A percentile compares a stretch with the other conserved stretches of the same genome.
These are phyloP conservation scores for Phaseolus coccineus DNA, from an alignment of 331 rosid species.

Conservation along the genomic window DNA sequence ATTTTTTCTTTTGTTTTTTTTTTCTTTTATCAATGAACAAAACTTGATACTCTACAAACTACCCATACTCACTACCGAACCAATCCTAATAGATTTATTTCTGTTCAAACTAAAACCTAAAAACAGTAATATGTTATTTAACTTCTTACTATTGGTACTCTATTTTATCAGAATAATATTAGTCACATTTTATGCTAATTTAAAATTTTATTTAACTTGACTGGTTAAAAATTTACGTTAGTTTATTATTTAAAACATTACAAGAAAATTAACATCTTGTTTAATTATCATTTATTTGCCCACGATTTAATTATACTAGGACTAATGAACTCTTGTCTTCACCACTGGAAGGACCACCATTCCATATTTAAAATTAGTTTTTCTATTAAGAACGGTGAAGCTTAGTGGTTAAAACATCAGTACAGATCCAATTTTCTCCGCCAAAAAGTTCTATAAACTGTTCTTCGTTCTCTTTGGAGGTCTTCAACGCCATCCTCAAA, in stretches of 20 bases:
- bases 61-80: no score
- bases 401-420: conserved; percentile 6
- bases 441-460: not conserved
- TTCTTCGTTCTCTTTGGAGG: not conserved
- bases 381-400: conserved; percentile 5
- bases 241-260: not conserved
- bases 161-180: not conserved
- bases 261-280: not conserved
- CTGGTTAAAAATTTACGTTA: not conserved
- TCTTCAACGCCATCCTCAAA: conserved; percentile 24
- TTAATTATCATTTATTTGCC: not conserved
- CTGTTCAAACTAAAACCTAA: not conserved
- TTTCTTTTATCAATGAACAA: no score
- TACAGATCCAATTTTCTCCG: conserved; percentile 28
- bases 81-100: not conserved
- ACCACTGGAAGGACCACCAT: not conserved
- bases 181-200: not conserved
- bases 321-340: not conserved
- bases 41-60: no score
- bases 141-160: not conserved
- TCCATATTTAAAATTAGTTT: not conserved
- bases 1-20: not conserved
- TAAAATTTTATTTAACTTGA: not conserved
- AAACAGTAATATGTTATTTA: not conserved
- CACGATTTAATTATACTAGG: not conserved